Evolutionary conservation across 2,329 filamentous ascomycete species (phyloP).

Genomic region (Talaromyces sp.): DNA sequence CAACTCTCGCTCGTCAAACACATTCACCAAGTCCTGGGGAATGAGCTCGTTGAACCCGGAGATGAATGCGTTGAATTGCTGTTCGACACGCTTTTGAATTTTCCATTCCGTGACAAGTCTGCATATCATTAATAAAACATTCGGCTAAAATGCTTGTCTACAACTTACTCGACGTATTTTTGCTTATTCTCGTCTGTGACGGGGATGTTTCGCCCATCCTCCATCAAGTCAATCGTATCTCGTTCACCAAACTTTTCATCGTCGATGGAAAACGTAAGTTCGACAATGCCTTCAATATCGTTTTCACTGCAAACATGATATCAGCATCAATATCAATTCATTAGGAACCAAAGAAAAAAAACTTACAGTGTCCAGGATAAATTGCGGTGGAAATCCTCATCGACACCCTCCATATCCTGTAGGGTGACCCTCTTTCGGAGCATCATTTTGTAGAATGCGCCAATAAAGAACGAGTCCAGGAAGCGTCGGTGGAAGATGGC

Average conservation of each 20-base stretch:
- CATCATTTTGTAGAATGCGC: constrained; percentile 99
- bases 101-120: constrained; percentile 97
- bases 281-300: constrained; percentile 89
- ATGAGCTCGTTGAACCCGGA: constrained; percentile 97
- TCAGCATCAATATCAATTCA: constrained; percentile 12
- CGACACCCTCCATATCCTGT: constrained; percentile 97
- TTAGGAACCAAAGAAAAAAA: neutral
- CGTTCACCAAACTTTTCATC: constrained; percentile 96
- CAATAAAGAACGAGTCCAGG: constrained; percentile 98
- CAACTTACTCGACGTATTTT: constrained; percentile 83
- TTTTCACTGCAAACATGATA: constrained; percentile 60
- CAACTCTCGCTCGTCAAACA: constrained; percentile 96
- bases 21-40: constrained; percentile 91
- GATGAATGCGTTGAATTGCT: constrained; percentile 98
- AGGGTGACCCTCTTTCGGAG: constrained; percentile 86
- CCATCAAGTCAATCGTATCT: constrained; percentile 89
- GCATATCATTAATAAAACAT: neutral
- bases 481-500: constrained; percentile 98
- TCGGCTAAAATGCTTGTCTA: neutral
- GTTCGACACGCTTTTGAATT: constrained; percentile 95
- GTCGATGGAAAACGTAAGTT: constrained; percentile 94
- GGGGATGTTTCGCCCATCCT: constrained; percentile 82
- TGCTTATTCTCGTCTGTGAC: constrained; percentile 99
- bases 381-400: constrained; percentile 95
- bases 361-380: constrained; percentile 85